Evolutionary conservation across 441 rosid genomes (phyloP).

Genomic region (Capsella rubella): DNA sequence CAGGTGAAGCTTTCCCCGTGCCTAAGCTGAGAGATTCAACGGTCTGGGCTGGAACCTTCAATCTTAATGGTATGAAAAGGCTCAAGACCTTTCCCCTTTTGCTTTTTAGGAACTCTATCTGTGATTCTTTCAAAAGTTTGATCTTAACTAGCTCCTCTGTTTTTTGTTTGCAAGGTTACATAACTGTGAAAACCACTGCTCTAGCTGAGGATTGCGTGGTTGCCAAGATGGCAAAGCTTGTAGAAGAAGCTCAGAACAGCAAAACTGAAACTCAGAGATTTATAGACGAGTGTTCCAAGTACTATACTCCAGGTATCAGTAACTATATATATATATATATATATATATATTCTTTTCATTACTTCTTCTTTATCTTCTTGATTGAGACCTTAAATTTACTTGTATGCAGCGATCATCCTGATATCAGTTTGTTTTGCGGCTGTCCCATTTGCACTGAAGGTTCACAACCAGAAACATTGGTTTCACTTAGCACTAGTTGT

Average conservation of each 20-base stretch:
- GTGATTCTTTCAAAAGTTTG: conserved; percentile 13
- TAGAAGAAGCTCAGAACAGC: conserved; percentile 95
- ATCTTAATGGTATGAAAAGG: conserved; percentile 63
- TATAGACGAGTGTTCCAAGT: conserved; percentile 73
- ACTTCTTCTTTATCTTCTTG: not conserved
- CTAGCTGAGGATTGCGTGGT: conserved; percentile 86
- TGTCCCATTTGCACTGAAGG: conserved; percentile 58
- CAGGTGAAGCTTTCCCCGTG: conserved; percentile 91
- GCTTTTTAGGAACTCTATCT: not conserved
- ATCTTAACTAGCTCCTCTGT: not conserved
- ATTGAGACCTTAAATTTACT: not conserved
- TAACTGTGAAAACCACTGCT: conserved; percentile 77
- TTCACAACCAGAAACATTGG: conserved; percentile 59
- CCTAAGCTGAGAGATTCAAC: conserved; percentile 68
- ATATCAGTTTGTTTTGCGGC: conserved; percentile 58
- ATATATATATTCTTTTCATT: not conserved
- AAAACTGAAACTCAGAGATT: conserved; percentile 74
- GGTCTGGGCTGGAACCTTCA: conserved; percentile 94
- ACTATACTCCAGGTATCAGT: conserved; percentile 79
- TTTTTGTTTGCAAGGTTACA: conserved; percentile 55
- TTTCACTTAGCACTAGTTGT: conserved; percentile 80
- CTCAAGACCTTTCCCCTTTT: not conserved
- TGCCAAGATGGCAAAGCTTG: conserved; percentile 87
- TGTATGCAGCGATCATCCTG: conserved; percentile 61
- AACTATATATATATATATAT: not conserved